Evolutionary conservation across 1,284 basidiomycete species (phyloP), one percentile per base, ranked within the genome.

Genomic region (Hemileia vastatrix): DNA sequence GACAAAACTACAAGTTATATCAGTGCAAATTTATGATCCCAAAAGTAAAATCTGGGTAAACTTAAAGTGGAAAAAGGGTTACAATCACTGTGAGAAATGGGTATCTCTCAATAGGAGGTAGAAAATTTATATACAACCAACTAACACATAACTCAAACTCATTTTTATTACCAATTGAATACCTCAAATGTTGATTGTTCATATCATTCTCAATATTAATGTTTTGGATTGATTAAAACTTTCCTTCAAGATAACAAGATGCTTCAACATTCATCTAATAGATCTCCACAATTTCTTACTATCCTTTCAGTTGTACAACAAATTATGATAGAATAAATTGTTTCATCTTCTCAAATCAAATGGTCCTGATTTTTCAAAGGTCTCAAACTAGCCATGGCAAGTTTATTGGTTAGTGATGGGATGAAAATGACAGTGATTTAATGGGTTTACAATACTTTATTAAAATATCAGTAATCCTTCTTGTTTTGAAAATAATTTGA

Each of bases 401-500:
- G 70, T 36, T 64, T 60, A 23, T 71, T 71, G 50, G 70, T 71
- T 8, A 68, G 70, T 13, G 68, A 67, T 48, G 70, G 67, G 31
- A 69, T 67, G 21, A 71, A 68, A 4, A 71, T 71, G 61, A 70
- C 65, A 63, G 64, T 63, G 65, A 66, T 59, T 32, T 51, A 61
- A 61, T 61, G 47, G 21, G 59, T 61, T 31, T 61, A 54, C 33
- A 52, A 61, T n/a, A n/a, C n/a, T n/a, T n/a, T n/a, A n/a, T n/a
- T n/a, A n/a, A n/a, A n/a, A n/a, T n/a, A n/a, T n/a, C n/a, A n/a
- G n/a, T n/a, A n/a, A n/a, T n/a, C n/a, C n/a, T n/a, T n/a, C n/a
- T n/a, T n/a, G n/a, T n/a, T n/a, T n/a, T n/a, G n/a, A n/a, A n/a
- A n/a, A n/a, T n/a, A n/a, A n/a, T n/a, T n/a, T n/a, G n/a, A n/a